Percentiles rank a stretch among this genome's conserved stretches.
Conservation (phyloP, 805 yeast species). For the Huiozyma sinensis region DNA sequence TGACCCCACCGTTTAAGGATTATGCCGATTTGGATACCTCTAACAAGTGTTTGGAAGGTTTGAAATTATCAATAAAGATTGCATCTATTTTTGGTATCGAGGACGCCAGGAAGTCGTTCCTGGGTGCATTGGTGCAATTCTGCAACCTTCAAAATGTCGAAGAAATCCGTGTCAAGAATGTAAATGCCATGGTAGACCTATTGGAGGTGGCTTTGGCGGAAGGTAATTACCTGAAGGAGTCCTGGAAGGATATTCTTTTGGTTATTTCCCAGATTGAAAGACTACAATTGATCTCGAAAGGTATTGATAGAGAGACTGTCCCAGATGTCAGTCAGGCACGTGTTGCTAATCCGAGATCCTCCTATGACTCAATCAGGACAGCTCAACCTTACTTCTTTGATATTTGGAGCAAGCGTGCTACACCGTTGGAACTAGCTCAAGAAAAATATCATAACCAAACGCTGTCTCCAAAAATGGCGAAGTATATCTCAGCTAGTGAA, state of each 20-base stretch:
- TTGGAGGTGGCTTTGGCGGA: constrained; percentile 69
- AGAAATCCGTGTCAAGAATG: constrained; percentile 68
- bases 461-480: constrained; percentile 46
- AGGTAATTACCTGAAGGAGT: constrained; percentile 58
- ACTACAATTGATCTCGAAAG: constrained; percentile 76
- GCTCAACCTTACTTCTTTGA: constrained; percentile 40
- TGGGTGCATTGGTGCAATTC: constrained; percentile 82
- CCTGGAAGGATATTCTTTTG: constrained; percentile 79
- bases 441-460: constrained; percentile 64
- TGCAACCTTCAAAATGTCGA: constrained; percentile 69
- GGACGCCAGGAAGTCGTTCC: constrained; percentile 78
- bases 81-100: constrained; percentile 76
- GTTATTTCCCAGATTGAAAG: constrained; percentile 88
- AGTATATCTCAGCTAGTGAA: constrained; percentile 51
- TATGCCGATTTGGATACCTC: constrained; percentile 67
- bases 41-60: constrained; percentile 69
- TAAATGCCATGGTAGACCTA: constrained; percentile 66
- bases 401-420: constrained; percentile 42
- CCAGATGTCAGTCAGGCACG: constrained; percentile 81
- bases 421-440: constrained; percentile 58
- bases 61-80: constrained; percentile 69
- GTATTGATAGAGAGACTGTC: constrained; percentile 69
- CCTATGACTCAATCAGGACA: constrained; percentile 41
- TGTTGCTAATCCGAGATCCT: constrained; percentile 40
- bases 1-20: constrained; percentile 88